Base-by-base conservation (phyloP, 306 rosid genomes). In the Prinsepia uniflora region DNA sequence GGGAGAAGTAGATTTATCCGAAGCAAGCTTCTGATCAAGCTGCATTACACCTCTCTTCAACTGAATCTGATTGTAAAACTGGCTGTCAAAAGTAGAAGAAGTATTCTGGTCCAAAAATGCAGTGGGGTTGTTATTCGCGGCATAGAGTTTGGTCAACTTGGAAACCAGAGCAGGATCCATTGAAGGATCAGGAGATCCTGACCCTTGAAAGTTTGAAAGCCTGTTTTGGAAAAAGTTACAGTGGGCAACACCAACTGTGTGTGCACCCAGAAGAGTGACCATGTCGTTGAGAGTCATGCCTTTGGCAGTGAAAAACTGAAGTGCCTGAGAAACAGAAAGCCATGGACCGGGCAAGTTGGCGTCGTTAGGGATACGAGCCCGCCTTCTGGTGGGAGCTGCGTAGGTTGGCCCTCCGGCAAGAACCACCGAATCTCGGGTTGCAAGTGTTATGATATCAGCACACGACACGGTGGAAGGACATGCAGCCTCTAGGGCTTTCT, bases 221-320 rank as follows among this genome's bases (percentile, higher is more conserved):
- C 88, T 74, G 5, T 60, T 18, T 2, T 50, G 0, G 6, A 89
- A 72, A 78, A 87, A 86, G 12, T 10, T 62, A 48, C 96, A 86
- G 41, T 85, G 92, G 1, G 75, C 63, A 2, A 83, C 75, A 46
- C 90, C 92, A 47, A 86, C 80, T 0, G 96, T 86, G 70, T 89
- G 96, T 1, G 86, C 92, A 2, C 96, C 96, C 41, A 87, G 47
- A 7, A 89, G 88, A 1, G 87, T 78, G 22, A 83, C 90, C 90
- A 83, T 85, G 55, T 83, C 87, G 8, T 81, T 72, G 7, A 61
- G 49, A 10, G 85, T 78, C 2, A 88, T 11, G 10, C 84, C 78
- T 20, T 79, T 85, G 2, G 0, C 6, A 0, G 52, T 43, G 47
- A 88, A 85, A 6, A 72, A 4, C 20, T 45, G 59, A 3, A 54